phyloP scores from a whole-genome alignment of 2,329 filamentous ascomycete species.

The Neurospora sp. region DNA sequence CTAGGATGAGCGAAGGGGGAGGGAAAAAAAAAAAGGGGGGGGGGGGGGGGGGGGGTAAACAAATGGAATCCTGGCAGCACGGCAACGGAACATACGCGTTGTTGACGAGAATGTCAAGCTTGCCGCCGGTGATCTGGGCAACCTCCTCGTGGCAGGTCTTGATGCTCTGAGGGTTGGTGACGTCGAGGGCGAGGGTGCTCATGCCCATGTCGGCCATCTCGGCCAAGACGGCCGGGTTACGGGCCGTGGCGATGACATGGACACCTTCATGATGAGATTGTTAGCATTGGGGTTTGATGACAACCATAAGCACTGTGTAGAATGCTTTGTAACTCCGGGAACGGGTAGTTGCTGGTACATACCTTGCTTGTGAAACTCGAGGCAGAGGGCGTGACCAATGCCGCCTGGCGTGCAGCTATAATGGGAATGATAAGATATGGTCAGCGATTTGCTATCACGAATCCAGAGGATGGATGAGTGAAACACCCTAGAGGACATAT shows the following conservation, averaged over 20 bases:
- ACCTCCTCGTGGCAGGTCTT: slow-evolving; percentile 37
- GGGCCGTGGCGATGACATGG: slow-evolving; percentile 48
- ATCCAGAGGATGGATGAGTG: not conserved
- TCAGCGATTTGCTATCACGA: not conserved
- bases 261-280: slow-evolving; percentile 26
- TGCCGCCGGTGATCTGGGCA: slow-evolving; percentile 37
- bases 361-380: slow-evolving; percentile 45
- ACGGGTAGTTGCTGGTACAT: not conserved
- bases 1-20: not conserved
- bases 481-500: not conserved
- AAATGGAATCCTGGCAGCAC: not conserved
- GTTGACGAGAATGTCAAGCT: slow-evolving; percentile 49
- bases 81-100: slow-evolving; percentile 37
- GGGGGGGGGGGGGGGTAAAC: not conserved
- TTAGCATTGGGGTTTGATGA: not conserved
- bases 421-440: not conserved
- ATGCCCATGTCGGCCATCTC: slow-evolving; percentile 38
- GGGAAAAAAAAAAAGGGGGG: not conserved
- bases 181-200: slow-evolving; percentile 41
- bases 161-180: slow-evolving; percentile 43
- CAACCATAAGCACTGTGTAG: too few species aligned
- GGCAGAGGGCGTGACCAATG: slow-evolving; percentile 44
- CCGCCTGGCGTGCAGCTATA: slow-evolving; percentile 47
- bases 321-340: not conserved
- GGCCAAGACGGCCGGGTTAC: slow-evolving; percentile 36